Conservation (phyloP, 2,329 filamentous ascomycete genomes). For the Beauveria australis region DNA sequence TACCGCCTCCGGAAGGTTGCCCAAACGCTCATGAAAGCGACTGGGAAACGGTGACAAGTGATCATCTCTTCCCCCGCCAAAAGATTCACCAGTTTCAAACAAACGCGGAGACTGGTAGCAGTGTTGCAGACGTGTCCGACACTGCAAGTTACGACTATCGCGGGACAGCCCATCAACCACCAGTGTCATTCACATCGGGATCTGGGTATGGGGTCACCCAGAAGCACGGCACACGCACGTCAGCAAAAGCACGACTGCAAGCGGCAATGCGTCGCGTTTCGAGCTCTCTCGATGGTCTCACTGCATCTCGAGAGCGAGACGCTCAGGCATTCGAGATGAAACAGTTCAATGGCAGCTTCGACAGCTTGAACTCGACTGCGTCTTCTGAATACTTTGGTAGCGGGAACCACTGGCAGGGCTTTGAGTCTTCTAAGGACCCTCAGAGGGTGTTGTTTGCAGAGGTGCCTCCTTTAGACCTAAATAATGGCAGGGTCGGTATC, state of each 20-base stretch:
- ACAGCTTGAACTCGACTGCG: constrained; percentile 23
- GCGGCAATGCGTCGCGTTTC: constrained; percentile 9
- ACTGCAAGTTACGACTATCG: constrained; percentile 2
- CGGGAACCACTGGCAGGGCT: constrained; percentile 4
- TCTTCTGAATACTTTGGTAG: constrained; percentile 8
- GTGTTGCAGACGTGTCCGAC: constrained; percentile 38
- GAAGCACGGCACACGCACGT: background rate
- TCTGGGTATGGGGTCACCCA: background rate
- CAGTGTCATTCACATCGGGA: background rate
- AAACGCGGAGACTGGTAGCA: constrained; percentile 27
- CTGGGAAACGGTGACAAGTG: constrained; percentile 30
- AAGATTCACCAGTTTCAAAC: background rate
- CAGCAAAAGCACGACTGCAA: background rate
- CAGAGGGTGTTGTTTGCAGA: background rate
- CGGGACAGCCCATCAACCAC: background rate
- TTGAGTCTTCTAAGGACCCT: background rate
- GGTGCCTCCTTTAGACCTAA: background rate
- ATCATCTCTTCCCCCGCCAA: constrained; percentile 12
- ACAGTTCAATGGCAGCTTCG: constrained; percentile 21
- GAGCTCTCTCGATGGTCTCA: constrained; percentile 7
- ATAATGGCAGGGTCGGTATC: constrained; percentile 10
- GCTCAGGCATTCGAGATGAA: constrained; percentile 17
- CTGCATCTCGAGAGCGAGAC: background rate
- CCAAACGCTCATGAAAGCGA: constrained; percentile 21
- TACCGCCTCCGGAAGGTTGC: background rate